phyloP scores from a whole-genome alignment of 1,284 basidiomycete genomes.

The Ustilago cynodontis region DNA sequence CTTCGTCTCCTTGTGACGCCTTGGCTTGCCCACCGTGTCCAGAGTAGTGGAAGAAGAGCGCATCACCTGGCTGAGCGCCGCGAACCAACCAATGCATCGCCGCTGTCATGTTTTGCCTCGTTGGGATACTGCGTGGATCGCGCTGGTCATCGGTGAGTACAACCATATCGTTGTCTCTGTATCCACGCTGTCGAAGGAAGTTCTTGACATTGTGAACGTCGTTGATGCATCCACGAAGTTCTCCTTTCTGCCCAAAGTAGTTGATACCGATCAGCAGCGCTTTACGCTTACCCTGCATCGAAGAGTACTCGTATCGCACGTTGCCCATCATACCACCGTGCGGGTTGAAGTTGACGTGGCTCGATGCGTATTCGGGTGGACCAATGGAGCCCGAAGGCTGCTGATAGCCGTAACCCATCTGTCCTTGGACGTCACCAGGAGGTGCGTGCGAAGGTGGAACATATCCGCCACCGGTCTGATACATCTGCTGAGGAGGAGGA shows the following conservation, averaged over 20 bases:
- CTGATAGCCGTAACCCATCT: slow-evolving; percentile 51
- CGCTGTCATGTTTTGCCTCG: slow-evolving; percentile 68
- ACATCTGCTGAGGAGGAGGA: slow-evolving; percentile 36
- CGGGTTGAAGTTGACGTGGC: slow-evolving; percentile 58
- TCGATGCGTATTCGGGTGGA: slow-evolving; percentile 60
- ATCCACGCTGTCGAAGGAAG: slow-evolving; percentile 67
- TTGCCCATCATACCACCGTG: slow-evolving; percentile 64
- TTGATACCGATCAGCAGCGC: slow-evolving; percentile 70
- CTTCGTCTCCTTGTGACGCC: slow-evolving; percentile 67
- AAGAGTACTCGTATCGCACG: slow-evolving; percentile 65
- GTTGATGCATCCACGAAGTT: slow-evolving; percentile 69
- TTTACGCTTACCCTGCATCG: slow-evolving; percentile 68
- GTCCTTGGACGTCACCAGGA: slow-evolving; percentile 37
- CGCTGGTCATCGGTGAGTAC: slow-evolving; percentile 65
- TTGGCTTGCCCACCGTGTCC: slow-evolving; percentile 69
- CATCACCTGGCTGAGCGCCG: slow-evolving; percentile 65
- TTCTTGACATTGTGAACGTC: slow-evolving; percentile 67
- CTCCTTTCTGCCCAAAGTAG: slow-evolving; percentile 61
- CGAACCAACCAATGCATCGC: slow-evolving; percentile 70
- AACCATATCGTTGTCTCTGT: slow-evolving; percentile 69
- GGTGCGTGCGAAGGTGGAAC: slow-evolving; percentile 43
- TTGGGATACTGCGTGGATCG: slow-evolving; percentile 66
- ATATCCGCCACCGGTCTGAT: slow-evolving; percentile 26
- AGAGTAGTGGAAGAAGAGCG: slow-evolving; percentile 69
- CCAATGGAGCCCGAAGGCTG: slow-evolving; percentile 46